Evolutionary conservation across 352 stramenopile species (phyloP).

Genomic region (Phytophthora cajani): DNA sequence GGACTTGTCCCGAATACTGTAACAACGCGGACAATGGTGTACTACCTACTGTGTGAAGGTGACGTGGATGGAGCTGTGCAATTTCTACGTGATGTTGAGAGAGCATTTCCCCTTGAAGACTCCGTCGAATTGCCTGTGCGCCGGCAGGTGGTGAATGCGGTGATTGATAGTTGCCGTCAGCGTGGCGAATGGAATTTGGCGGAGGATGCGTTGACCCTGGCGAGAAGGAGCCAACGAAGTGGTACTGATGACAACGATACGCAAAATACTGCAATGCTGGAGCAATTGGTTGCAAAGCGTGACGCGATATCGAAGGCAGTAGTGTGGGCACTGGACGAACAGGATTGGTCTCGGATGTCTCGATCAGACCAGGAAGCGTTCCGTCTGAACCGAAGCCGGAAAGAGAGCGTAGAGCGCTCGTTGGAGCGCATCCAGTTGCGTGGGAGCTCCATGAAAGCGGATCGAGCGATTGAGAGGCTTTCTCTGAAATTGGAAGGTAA

Average conservation of each 20-base stretch:
- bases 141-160: constrained; percentile 40
- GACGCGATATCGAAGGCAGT: constrained; percentile 28
- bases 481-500: constrained; percentile 40
- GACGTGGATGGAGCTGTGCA: constrained; percentile 29
- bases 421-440: constrained; percentile 20
- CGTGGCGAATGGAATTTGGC: constrained; percentile 45
- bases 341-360: constrained; percentile 30
- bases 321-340: constrained; percentile 30
- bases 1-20: constrained; percentile 44
- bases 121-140: constrained; percentile 22
- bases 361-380: constrained; percentile 22
- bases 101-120: constrained; percentile 9
- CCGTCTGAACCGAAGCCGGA: constrained; percentile 20
- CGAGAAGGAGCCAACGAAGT: constrained; percentile 11
- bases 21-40: constrained; percentile 52
- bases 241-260: constrained; percentile 3
- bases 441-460: background rate
- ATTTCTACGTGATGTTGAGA: constrained; percentile 36
- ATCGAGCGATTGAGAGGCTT: constrained; percentile 20
- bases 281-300: constrained; percentile 21
- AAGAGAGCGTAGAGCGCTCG: constrained; percentile 34
- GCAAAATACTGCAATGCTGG: constrained; percentile 16
- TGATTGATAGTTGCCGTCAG: constrained; percentile 63
- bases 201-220: constrained; percentile 22
- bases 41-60: constrained; percentile 53